Evolutionary conservation across 139 green algal genomes (phyloP).

Genomic region (Pseudopediastrum boryanum): DNA sequence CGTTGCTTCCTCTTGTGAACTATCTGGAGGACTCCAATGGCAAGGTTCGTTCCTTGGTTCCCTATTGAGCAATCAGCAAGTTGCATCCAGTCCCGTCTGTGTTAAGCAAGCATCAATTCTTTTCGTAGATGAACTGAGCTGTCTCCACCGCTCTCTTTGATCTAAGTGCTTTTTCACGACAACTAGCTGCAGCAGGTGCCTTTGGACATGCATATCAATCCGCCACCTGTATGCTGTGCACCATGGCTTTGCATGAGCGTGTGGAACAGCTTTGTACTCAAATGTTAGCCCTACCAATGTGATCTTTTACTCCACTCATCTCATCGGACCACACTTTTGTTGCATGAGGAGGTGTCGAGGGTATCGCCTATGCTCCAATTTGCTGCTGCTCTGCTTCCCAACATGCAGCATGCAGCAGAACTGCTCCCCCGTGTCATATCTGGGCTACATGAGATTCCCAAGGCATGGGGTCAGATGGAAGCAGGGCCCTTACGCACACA

Average conservation of each 20-base stretch:
- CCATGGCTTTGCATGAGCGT: background rate
- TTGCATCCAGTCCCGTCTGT: background rate
- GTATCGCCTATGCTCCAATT: too few species aligned
- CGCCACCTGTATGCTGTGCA: background rate
- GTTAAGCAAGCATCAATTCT: too few species aligned
- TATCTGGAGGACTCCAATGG: slow-evolving; percentile 5
- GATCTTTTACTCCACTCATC: background rate
- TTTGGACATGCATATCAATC: background rate
- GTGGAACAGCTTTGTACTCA: background rate
- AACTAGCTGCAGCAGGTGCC: background rate
- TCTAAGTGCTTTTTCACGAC: too few species aligned
- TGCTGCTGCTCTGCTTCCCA: background rate
- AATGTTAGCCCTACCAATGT: background rate
- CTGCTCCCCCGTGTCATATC: background rate
- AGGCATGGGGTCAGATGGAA: slow-evolving; percentile 2
- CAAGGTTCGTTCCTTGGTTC: background rate
- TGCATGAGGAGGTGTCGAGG: too few species aligned
- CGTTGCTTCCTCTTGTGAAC: background rate
- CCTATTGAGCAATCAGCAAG: background rate
- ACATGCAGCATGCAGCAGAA: slow-evolving; percentile 11
- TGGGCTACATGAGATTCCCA: background rate
- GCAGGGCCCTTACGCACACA: slow-evolving; percentile 12
- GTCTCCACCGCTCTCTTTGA: too few species aligned
- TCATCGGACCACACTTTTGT: background rate
- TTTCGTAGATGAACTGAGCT: too few species aligned